Conservation (phyloP, 345 rosid species). For the Melastoma malabathricum region DNA sequence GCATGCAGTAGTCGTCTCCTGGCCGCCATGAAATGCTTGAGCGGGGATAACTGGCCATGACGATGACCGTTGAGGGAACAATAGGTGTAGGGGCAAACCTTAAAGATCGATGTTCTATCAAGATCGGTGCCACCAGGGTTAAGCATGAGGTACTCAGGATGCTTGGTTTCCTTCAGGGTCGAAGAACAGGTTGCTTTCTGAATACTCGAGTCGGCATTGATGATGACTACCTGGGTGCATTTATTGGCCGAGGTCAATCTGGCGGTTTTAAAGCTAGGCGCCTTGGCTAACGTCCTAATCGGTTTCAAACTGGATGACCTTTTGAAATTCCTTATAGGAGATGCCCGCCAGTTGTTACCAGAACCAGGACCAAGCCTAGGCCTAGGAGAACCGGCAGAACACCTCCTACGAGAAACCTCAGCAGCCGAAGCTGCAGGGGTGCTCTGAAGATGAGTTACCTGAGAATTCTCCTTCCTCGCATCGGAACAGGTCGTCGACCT, state of each 20-base stretch:
- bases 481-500: conserved; percentile 75
- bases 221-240: conserved; percentile 32
- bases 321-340: conserved; percentile 13
- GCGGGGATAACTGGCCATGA: conserved; percentile 54
- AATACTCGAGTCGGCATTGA: conserved; percentile 27
- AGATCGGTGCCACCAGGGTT: conserved; percentile 50
- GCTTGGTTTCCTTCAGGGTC: conserved; percentile 69
- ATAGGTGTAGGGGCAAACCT: conserved; percentile 71
- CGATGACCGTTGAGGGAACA: conserved; percentile 92
- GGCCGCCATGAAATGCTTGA: conserved; percentile 56
- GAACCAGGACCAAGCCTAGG: conserved; percentile 21
- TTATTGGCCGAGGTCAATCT: conserved; percentile 23
- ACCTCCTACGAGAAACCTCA: conserved; percentile 17
- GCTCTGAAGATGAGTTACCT: conserved; percentile 23
- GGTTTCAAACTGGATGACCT: conserved; percentile 41
- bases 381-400: conserved; percentile 12
- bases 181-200: conserved; percentile 88
- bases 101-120: conserved; percentile 59
- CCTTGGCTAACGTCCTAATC: conserved; percentile 45
- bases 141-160: conserved; percentile 56
- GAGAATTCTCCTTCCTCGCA: conserved; percentile 57
- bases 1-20: conserved; percentile 48
- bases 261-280: conserved; percentile 52
- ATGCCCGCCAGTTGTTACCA: conserved; percentile 5
- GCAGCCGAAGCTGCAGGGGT: conserved; percentile 15